Conservation (phyloP, 2,329 filamentous ascomycete species). For the Epichloe elymi region DNA sequence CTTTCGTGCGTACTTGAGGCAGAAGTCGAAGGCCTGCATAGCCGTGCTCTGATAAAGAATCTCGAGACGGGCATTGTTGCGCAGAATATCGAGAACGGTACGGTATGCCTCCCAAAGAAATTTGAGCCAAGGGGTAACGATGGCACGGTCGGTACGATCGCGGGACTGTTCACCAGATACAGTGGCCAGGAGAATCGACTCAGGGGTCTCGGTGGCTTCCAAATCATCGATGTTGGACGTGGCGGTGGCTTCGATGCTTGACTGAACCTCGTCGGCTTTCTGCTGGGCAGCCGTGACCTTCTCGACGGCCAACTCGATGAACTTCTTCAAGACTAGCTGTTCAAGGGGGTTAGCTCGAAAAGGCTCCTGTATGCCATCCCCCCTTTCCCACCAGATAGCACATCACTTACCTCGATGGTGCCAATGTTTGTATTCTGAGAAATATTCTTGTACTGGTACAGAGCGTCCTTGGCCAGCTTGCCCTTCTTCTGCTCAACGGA, state of each 20-base stretch:
- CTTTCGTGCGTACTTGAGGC: conserved; percentile 94
- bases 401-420: conserved; percentile 69
- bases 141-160: conserved; percentile 93
- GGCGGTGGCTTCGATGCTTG: conserved; percentile 60
- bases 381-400: not conserved
- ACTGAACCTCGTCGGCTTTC: conserved; percentile 92
- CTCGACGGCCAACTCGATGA: conserved; percentile 90
- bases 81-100: conserved; percentile 93
- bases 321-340: conserved; percentile 85
- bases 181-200: conserved; percentile 93
- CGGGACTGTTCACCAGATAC: conserved; percentile 96
- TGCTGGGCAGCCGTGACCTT: conserved; percentile 94
- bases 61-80: conserved; percentile 96
- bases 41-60: conserved; percentile 97
- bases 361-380: not conserved
- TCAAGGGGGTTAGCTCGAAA: conserved; percentile 7
- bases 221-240: conserved; percentile 79
- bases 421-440: conserved; percentile 97
- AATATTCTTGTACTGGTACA: conserved; percentile 99
- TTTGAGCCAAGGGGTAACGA: conserved; percentile 98
- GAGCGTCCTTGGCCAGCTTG: conserved; percentile 94
- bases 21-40: conserved; percentile 97
- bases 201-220: conserved; percentile 92
- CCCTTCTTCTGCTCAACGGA: conserved; percentile 97
- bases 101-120: conserved; percentile 99